Evolutionary conservation across 2,329 filamentous ascomycete genomes (phyloP).

Genomic region (Trichoderma semiorbis): DNA sequence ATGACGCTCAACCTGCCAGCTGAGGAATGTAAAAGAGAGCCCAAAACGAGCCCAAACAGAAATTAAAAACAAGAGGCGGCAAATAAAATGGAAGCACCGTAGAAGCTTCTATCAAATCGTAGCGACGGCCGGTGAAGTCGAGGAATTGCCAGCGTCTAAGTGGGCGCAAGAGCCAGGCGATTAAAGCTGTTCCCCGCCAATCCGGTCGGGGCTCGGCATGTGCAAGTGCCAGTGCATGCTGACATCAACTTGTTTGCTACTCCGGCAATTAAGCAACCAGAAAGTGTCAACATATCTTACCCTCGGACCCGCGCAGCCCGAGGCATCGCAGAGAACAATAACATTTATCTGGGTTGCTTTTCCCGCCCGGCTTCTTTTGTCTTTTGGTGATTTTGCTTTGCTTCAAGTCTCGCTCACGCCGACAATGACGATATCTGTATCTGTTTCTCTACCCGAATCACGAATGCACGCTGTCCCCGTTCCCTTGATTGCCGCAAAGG

Average conservation of each 20-base stretch:
- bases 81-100: not conserved
- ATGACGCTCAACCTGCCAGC: not conserved
- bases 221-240: not conserved
- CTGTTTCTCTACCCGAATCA: not conserved
- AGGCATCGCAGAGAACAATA: not conserved
- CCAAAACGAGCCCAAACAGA: not conserved
- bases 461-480: conserved; percentile 6
- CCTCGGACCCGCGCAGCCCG: not conserved
- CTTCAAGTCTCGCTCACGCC: not conserved
- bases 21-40: not conserved
- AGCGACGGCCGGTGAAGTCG: not conserved
- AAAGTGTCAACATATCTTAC: not conserved
- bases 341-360: not conserved
- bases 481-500: not conserved
- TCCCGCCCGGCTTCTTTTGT: not conserved
- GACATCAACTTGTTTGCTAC: not conserved
- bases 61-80: not conserved
- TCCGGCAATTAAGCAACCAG: not conserved
- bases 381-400: not conserved
- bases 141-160: not conserved
- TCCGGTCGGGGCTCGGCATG: not conserved
- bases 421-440: conserved; percentile 2
- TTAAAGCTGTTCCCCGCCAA: not conserved
- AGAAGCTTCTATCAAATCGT: not conserved
- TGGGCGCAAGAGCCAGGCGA: not conserved